Percentiles rank a stretch among this genome's conserved stretches.
Conservation (phyloP, 257 asterid genomes). For the Prunella vulgaris region DNA sequence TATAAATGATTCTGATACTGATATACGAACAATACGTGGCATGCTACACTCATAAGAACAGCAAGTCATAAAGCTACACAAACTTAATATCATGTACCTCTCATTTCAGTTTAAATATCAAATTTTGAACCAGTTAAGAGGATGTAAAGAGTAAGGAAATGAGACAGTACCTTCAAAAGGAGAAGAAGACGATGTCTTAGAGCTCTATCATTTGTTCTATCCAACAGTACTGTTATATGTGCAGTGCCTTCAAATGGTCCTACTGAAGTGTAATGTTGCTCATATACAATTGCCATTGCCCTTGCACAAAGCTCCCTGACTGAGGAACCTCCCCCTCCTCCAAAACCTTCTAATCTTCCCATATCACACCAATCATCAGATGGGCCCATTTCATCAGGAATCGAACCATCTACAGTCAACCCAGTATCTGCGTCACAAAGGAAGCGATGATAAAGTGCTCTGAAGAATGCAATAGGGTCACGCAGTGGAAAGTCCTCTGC, state of each 20-base stretch:
- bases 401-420: slow-evolving; percentile 89
- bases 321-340: slow-evolving; percentile 98
- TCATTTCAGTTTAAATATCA: neutral
- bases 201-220: slow-evolving; percentile 97
- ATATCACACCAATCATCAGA: slow-evolving; percentile 99
- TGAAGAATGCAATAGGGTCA: slow-evolving; percentile 89
- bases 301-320: slow-evolving; percentile 99
- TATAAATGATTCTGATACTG: neutral
- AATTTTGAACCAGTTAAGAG: neutral
- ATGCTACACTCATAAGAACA: neutral
- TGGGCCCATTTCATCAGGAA: slow-evolving; percentile 98
- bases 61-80: neutral
- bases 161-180: slow-evolving; percentile 68
- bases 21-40: slow-evolving; percentile 2
- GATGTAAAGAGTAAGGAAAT: slow-evolving; percentile 3
- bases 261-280: slow-evolving; percentile 69
- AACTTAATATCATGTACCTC: neutral
- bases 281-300: slow-evolving; percentile 98
- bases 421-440: slow-evolving; percentile 98
- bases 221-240: slow-evolving; percentile 91
- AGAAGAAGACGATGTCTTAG: slow-evolving; percentile 97
- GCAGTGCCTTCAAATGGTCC: slow-evolving; percentile 98
- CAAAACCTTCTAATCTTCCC: slow-evolving; percentile 98
- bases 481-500: slow-evolving; percentile 96
- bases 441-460: slow-evolving; percentile 96